Evolutionary conservation across 257 asterid genomes (phyloP).

Genomic region (Forsythia viridissima): DNA sequence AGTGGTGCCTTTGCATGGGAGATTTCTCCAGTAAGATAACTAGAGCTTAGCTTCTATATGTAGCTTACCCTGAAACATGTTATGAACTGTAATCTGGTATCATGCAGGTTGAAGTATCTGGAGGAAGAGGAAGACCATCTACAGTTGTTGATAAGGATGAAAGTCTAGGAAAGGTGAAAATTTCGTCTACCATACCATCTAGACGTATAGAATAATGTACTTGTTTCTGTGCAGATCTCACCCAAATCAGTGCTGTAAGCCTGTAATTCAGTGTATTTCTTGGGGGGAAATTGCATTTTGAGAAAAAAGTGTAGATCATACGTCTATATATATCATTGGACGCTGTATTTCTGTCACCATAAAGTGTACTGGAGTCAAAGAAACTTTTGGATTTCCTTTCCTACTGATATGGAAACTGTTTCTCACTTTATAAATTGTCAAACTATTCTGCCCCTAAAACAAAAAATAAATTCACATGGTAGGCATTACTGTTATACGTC

Average conservation of each 20-base stretch:
- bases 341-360: background rate
- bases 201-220: background rate
- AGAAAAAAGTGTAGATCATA: background rate
- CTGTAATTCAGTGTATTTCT: background rate
- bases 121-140: constrained; percentile 95
- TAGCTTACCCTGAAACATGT: constrained; percentile 18
- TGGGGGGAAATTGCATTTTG: background rate
- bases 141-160: constrained; percentile 90
- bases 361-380: background rate
- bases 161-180: constrained; percentile 87
- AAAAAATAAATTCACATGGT: background rate
- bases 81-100: constrained; percentile 27
- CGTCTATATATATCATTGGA: background rate
- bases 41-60: constrained; percentile 18
- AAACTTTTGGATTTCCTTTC: background rate
- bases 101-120: constrained; percentile 87
- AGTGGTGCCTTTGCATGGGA: constrained; percentile 88
- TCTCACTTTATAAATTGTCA: background rate
- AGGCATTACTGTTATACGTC: background rate
- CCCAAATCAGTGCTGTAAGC: background rate
- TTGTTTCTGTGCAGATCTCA: constrained; percentile 1
- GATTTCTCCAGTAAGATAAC: constrained; percentile 71
- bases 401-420: background rate
- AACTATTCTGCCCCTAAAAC: background rate
- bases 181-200: background rate